Evolutionary conservation across 768 basidiomycete genomes (phyloP).

Genomic region (Suillus weaverae): DNA sequence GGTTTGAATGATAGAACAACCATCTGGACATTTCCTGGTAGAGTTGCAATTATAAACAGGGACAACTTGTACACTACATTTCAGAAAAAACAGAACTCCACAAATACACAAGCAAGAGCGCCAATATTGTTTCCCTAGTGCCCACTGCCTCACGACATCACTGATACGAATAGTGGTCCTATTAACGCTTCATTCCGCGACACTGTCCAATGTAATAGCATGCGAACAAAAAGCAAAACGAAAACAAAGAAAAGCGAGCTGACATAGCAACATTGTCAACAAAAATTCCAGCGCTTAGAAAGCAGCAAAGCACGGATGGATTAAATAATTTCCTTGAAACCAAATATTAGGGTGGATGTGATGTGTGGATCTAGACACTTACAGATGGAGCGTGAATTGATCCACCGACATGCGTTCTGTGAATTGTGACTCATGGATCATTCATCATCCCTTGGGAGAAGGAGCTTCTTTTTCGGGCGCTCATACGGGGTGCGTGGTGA

Average conservation of each 20-base stretch:
- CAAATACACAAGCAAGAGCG: background rate
- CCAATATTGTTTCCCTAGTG: background rate
- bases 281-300: background rate
- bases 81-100: background rate
- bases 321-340: background rate
- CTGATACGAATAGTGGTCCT: background rate
- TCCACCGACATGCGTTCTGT: background rate
- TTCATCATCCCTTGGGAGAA: constrained; percentile 2
- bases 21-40: background rate
- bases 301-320: background rate
- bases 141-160: background rate
- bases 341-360: background rate
- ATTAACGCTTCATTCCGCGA: background rate
- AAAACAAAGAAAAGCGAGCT: background rate
- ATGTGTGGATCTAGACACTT: too few species aligned
- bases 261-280: background rate
- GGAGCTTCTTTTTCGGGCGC: background rate
- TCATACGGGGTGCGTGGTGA: background rate
- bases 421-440: background rate
- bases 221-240: background rate
- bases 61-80: background rate
- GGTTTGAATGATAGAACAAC: background rate
- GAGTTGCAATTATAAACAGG: background rate
- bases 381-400: background rate
- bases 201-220: background rate